Conservation (phyloP, 345 rosid genomes). For the Aegle marmelos region DNA sequence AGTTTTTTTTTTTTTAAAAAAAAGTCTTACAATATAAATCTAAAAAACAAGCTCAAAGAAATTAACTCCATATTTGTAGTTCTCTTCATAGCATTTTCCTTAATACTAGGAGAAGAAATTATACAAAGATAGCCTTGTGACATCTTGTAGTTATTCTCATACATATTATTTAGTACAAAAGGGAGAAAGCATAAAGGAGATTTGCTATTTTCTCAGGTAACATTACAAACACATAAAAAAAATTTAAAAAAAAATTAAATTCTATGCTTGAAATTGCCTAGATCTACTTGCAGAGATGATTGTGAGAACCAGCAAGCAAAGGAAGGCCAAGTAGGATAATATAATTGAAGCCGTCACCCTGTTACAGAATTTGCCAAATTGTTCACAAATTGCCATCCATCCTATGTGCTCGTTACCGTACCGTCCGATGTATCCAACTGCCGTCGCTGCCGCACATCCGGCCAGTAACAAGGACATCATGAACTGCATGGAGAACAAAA, state of each 20-base stretch:
- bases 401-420: constrained; percentile 57
- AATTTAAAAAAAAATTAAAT: neutral
- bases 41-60: neutral
- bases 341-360: constrained; percentile 29
- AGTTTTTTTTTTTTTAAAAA: too few relatives aligned
- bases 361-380: constrained; percentile 43
- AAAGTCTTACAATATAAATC: too few relatives aligned
- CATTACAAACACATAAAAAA: neutral
- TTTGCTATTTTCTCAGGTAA: neutral
- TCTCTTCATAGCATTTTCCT: neutral
- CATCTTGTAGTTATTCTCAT: neutral
- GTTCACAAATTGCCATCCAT: constrained; percentile 62
- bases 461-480: constrained; percentile 42
- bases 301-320: constrained; percentile 44
- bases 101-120: neutral
- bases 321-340: constrained; percentile 31
- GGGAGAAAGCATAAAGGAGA: neutral
- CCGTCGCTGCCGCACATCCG: constrained; percentile 51
- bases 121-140: neutral
- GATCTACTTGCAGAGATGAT: constrained; percentile 46
- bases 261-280: constrained; percentile 27
- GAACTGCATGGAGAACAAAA: constrained; percentile 25
- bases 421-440: constrained; percentile 49
- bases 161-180: neutral
- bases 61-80: neutral